phyloP scores from a whole-genome alignment of 495 filamentous ascomycete species.

The Podospora pseudocomata region DNA sequence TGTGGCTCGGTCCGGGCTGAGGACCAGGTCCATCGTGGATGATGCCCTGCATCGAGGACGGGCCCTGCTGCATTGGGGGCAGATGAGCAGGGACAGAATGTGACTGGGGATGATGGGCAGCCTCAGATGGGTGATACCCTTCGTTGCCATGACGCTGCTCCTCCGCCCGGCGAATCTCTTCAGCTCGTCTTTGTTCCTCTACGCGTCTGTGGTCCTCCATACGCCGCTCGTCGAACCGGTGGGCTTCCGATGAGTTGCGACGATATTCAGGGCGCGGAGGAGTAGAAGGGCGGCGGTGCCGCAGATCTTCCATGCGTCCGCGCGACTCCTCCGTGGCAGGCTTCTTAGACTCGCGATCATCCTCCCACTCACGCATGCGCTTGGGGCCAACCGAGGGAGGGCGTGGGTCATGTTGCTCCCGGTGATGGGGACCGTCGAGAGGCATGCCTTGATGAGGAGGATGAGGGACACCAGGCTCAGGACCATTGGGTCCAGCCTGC shows the following conservation, averaged over 20 bases:
- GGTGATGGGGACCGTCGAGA: slow-evolving; percentile 59
- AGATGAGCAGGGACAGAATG: slow-evolving; percentile 66
- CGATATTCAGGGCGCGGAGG: slow-evolving; percentile 63
- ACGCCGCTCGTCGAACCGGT: slow-evolving; percentile 54
- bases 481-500: slow-evolving; percentile 57
- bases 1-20: slow-evolving; percentile 54
- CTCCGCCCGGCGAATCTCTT: slow-evolving; percentile 45
- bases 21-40: slow-evolving; percentile 48
- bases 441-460: slow-evolving; percentile 68
- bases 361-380: slow-evolving; percentile 86
- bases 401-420: slow-evolving; percentile 67
- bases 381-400: slow-evolving; percentile 78
- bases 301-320: slow-evolving; percentile 78
- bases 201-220: slow-evolving; percentile 39
- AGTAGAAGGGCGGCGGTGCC: slow-evolving; percentile 67
- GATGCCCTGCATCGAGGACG: slow-evolving; percentile 53
- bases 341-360: slow-evolving; percentile 76
- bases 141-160: slow-evolving; percentile 70
- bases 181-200: slow-evolving; percentile 51
- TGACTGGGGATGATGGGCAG: slow-evolving; percentile 76
- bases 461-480: slow-evolving; percentile 72
- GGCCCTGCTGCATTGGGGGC: slow-evolving; percentile 62
- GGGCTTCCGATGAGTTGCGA: slow-evolving; percentile 75
- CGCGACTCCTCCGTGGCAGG: slow-evolving; percentile 82
- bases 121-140: slow-evolving; percentile 83